Evolutionary conservation across 495 filamentous ascomycete genomes (phyloP).

Genomic region (Annulohypoxylon nitens): DNA sequence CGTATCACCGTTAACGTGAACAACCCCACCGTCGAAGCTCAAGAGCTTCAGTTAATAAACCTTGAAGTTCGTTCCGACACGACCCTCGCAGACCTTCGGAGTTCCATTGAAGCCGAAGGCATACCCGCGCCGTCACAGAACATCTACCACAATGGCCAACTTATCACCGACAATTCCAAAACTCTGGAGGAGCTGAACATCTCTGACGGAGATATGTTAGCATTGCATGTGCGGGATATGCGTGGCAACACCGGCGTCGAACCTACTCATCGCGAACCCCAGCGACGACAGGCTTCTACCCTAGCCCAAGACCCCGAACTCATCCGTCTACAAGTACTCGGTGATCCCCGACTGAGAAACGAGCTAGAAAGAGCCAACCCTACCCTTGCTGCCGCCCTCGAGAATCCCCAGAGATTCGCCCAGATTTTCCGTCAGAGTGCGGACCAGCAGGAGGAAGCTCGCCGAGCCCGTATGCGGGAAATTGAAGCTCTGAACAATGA

Average conservation of each 20-base stretch:
- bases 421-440: slow-evolving; percentile 74
- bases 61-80: slow-evolving; percentile 87
- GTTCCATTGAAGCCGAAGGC: slow-evolving; percentile 74
- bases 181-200: slow-evolving; percentile 87
- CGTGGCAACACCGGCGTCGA: slow-evolving; percentile 57
- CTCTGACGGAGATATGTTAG: slow-evolving; percentile 91
- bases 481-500: slow-evolving; percentile 85
- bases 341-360: slow-evolving; percentile 77
- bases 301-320: slow-evolving; percentile 77
- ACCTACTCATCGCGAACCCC: slow-evolving; percentile 48
- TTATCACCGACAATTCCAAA: slow-evolving; percentile 79
- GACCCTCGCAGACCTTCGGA: slow-evolving; percentile 88
- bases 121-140: slow-evolving; percentile 71
- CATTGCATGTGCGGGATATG: slow-evolving; percentile 77
- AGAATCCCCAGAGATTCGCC: slow-evolving; percentile 81
- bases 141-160: slow-evolving; percentile 89
- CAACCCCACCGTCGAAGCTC: slow-evolving; percentile 68
- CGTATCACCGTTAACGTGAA: slow-evolving; percentile 90
- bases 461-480: slow-evolving; percentile 81
- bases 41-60: slow-evolving; percentile 82
- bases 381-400: slow-evolving; percentile 79
- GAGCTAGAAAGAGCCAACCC: slow-evolving; percentile 78
- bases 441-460: slow-evolving; percentile 74
- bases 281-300: slow-evolving; percentile 46
- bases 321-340: slow-evolving; percentile 83